Evolutionary conservation across 345 rosid genomes (phyloP), one percentile per base, ranked within the genome.

Genomic region (Acer yangbiense): DNA sequence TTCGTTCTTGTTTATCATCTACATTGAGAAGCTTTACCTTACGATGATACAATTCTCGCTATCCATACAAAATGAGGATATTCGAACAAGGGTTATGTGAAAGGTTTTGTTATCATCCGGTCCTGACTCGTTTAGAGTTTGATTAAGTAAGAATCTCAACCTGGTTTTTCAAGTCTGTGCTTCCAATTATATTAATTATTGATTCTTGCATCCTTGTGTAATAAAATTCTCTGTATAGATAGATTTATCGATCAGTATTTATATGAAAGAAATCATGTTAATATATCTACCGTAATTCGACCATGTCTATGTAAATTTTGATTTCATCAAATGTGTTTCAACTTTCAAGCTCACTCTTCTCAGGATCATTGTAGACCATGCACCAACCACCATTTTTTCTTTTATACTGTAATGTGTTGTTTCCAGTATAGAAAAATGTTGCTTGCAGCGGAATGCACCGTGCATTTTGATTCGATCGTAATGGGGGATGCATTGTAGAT

Each of bases 161-260:
- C 81, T 21, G 17, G 70, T 43, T 50, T 57, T 73, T 77, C 21
- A 69, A 78, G 75, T 41, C 70, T 65, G 54, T 69, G 54, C 65
- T 23, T 58, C 81, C 77, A 62, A 78, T 87, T 76, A 71, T 70
- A 83, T 80, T 77, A 72, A 83, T 85, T 85, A 80, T 71, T 78
- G 71, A 86, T 86, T 87, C 84, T 82, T 87, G 82, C 80, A 18
- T 73, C 81, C 82, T 78, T 71, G n/a, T 76, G 79, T 79, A 82
- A 85, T 82, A 80, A 82, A 65, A 44, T 61, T 67, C 69, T 65
- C 60, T 82, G 90, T 85, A 82, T 80, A 83, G 83, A n/a, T 82
- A 77, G 39, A 35, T 35, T 35, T 63, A 32, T 32, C 43, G 39
- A 57, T 18, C 21, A 57, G 62, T 18, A 8, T 70, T 50, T 69